A percentile compares a stretch with the other conserved stretches of the same genome.
Conservation (phyloP, 352 stramenopile genomes). For the Globisporangium barbulae region DNA sequence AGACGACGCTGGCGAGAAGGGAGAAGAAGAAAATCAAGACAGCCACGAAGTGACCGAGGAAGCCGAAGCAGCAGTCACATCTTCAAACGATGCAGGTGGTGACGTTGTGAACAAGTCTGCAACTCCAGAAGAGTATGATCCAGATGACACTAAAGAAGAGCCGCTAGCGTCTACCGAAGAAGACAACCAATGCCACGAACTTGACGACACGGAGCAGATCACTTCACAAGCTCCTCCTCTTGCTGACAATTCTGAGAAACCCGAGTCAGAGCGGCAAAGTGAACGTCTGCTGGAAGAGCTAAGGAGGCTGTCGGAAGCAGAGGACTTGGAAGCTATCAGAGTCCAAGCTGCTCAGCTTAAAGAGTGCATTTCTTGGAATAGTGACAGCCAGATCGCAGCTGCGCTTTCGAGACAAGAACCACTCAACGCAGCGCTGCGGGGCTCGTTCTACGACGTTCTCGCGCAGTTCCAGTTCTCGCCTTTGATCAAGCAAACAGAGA, state of each 20-base stretch:
- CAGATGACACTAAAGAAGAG: background rate
- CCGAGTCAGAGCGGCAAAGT: background rate
- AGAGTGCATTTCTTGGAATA: slow-evolving; percentile 22
- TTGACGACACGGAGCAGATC: background rate
- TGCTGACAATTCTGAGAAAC: background rate
- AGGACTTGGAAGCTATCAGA: slow-evolving; percentile 22
- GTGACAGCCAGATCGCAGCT: slow-evolving; percentile 11
- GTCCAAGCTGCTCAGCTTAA: slow-evolving; percentile 17
- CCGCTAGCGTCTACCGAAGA: background rate
- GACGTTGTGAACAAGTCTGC: background rate
- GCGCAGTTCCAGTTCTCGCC: slow-evolving; percentile 27
- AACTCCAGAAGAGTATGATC: background rate
- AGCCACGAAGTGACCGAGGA: background rate
- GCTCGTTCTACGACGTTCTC: slow-evolving; percentile 30
- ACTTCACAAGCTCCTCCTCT: background rate
- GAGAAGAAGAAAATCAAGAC: slow-evolving; percentile 14
- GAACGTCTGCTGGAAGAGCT: slow-evolving; percentile 20
- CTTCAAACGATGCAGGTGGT: background rate
- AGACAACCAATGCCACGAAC: background rate
- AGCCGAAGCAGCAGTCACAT: background rate
- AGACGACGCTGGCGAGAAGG: slow-evolving; percentile 19
- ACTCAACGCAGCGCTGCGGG: slow-evolving; percentile 20
- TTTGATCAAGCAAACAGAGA: slow-evolving; percentile 5
- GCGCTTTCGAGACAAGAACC: slow-evolving; percentile 16
- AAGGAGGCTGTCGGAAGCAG: slow-evolving; percentile 19